Base-by-base conservation (phyloP, 352 stramenopile species). In the Nothophytophthora sp. region DNA sequence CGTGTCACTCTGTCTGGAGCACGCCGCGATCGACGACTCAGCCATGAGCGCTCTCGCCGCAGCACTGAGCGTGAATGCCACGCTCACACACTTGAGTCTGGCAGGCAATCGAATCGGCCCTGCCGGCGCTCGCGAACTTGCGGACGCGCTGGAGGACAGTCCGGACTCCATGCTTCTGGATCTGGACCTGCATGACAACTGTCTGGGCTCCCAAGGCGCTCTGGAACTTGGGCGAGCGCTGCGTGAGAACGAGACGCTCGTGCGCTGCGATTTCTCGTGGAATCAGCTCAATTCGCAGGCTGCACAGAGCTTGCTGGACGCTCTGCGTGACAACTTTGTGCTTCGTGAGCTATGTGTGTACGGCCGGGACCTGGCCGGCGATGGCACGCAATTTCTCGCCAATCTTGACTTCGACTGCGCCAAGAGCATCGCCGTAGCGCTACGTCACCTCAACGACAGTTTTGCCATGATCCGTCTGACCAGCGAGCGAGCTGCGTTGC, bases 191-290 rank as follows among this genome's bases (percentile, higher is more conserved):
- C 73, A 75, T 43, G 52, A 63, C 10, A 92, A 92, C 36, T 36
- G 27, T 2, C 82, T 92, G 25, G 70, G 59, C 2, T 62, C 81
- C 37, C 57, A 40, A 3, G 79, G 77, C 12, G 58, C 80, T 9
- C 27, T 57, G 1, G 51, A 63, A 22, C 48, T 92, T 11, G 70
- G 69, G 7, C 61, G 57, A 19, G 76, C 72, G 2, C 43, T 92
- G 0, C 48, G 66, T 34, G 79, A 90, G 47, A 92, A 92, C 43
- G 82, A 92, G 43, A 90, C 82, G 20, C 55, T 92, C 11, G 63
- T 79, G 37, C 71, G 55, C 30, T 70, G 88, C 3, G 62, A 92
- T 47, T 42, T 87, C 12, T 90, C 73, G 30, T 88, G 65, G 77
- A 92, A 90, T 32, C 73, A 73, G 18, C 55, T 86, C 10, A 74